These are phyloP conservation scores for Trichoderma semiorbis DNA, from an alignment of 2,329 filamentous ascomycete genomes.

Conservation along the genomic window DNA sequence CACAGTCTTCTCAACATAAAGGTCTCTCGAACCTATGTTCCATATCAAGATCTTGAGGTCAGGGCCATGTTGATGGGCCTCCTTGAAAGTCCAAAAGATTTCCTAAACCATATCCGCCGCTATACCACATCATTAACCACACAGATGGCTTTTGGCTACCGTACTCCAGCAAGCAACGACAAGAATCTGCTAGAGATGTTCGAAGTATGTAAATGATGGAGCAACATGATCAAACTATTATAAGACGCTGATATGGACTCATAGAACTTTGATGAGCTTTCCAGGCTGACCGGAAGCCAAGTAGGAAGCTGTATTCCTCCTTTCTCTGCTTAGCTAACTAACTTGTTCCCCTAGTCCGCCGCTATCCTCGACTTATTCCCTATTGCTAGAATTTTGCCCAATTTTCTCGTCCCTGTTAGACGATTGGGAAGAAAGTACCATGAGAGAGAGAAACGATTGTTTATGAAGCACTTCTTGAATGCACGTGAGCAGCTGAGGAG, in stretches of 20 bases:
- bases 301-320: not conserved
- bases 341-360: not conserved
- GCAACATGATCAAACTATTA: too few relatives aligned
- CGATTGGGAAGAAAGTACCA: not conserved
- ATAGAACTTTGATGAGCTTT: constrained; percentile 9
- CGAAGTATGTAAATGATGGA: not conserved
- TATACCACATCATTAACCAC: constrained; percentile 12
- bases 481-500: not conserved
- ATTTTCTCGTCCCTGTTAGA: not conserved
- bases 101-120: not conserved
- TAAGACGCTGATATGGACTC: not conserved
- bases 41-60: constrained; percentile 8
- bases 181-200: not conserved
- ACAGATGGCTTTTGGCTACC: constrained; percentile 8
- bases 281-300: not conserved
- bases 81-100: not conserved
- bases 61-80: constrained; percentile 7
- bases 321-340: not conserved
- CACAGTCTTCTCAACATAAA: constrained; percentile 3
- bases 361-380: constrained; percentile 3
- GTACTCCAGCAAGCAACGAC: not conserved
- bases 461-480: constrained; percentile 8
- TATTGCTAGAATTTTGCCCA: not conserved
- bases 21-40: constrained; percentile 7
- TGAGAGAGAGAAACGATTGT: not conserved